Evolutionary conservation across 495 filamentous ascomycete species (phyloP), one percentile per base, ranked within the genome.

Genomic region (Cercophora scortea): DNA sequence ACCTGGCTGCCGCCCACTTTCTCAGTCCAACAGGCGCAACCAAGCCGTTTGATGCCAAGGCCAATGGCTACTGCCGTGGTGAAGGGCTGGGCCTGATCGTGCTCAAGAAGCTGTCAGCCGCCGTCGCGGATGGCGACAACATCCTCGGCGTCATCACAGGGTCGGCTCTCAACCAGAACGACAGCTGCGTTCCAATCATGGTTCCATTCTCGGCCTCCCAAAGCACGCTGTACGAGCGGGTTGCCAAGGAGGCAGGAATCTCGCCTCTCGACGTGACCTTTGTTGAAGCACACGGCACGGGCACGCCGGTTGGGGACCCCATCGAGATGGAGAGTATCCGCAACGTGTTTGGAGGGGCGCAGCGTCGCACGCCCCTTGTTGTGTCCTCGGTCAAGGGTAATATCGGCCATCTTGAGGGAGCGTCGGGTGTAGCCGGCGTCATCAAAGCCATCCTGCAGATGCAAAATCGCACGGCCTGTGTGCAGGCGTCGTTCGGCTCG

Each of bases 11-110:
- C 2, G 67, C 60, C 18, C 41, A 52, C n/a, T 74, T 73, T 43
- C 52, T 76, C 39, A 67, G 62, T 15, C 57, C 69, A 8, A 67
- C 69, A 15, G 70, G 71, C 6, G 56, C 45, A 1, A 85, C 72
- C 48, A 73, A 79, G 40, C 74, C 76, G 1, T 89, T 84, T 53
- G 80, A 84, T 56, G 69, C 71, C 2, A 47, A 57, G 0, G 85
- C 82, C 6, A 71, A 84, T 60, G 85, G 85, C 0, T 88, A 83
- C 61, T 80, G 65, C 1, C 68, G 84, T 7, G 84, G 70, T 1
- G 85, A 89, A 55, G 84, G 74, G 0, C 54, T 82, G 16, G 70
- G 66, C 42, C 65, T 69, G 0, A 40, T 86, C 0, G 64, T 78
- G 4, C 41, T 89, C 1, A 88, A 88, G 62, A 58, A 53, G 8